These are phyloP conservation scores for Aspergillus niger DNA, from an alignment of 2,329 filamentous ascomycete species.

Conservation along the genomic window DNA sequence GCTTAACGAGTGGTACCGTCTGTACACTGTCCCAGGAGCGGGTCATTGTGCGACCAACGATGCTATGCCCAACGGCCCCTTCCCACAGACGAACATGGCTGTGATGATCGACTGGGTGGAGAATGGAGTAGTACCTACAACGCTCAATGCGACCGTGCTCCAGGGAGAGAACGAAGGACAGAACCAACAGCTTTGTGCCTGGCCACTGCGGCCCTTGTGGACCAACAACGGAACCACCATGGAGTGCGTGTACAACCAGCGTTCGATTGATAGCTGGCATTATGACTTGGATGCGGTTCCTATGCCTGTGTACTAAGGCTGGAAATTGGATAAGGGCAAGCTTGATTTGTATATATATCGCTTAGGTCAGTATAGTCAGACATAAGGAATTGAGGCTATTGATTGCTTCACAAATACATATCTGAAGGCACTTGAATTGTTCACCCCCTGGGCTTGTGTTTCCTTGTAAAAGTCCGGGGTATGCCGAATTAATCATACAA, in stretches of 20 bases:
- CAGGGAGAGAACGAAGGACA: conserved; percentile 33
- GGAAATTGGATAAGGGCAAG: too few relatives aligned
- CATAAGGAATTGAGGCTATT: too few relatives aligned
- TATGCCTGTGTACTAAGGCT: background rate
- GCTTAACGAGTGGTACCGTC: conserved; percentile 57
- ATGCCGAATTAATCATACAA: too few relatives aligned
- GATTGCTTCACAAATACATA: too few relatives aligned
- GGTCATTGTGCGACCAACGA: conserved; percentile 54
- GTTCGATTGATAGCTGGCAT: conserved; percentile 20
- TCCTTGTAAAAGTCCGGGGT: too few relatives aligned
- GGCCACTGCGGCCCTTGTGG: conserved; percentile 37
- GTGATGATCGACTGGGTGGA: conserved; percentile 57
- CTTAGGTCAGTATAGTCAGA: too few relatives aligned
- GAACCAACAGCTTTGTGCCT: conserved; percentile 38
- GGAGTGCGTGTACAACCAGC: conserved; percentile 17
- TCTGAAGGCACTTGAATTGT: too few relatives aligned
- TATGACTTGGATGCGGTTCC: conserved; percentile 16
- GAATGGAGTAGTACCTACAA: conserved; percentile 48
- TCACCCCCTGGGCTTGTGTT: too few relatives aligned
- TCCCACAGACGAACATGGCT: conserved; percentile 50
- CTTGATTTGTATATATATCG: too few relatives aligned
- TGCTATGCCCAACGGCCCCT: conserved; percentile 47
- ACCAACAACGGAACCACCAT: conserved; percentile 2
- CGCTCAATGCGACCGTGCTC: conserved; percentile 45
- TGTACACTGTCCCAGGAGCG: conserved; percentile 58